Base-by-base conservation (phyloP, 257 asterid genomes). In the Parsonsia alboflavescens region DNA sequence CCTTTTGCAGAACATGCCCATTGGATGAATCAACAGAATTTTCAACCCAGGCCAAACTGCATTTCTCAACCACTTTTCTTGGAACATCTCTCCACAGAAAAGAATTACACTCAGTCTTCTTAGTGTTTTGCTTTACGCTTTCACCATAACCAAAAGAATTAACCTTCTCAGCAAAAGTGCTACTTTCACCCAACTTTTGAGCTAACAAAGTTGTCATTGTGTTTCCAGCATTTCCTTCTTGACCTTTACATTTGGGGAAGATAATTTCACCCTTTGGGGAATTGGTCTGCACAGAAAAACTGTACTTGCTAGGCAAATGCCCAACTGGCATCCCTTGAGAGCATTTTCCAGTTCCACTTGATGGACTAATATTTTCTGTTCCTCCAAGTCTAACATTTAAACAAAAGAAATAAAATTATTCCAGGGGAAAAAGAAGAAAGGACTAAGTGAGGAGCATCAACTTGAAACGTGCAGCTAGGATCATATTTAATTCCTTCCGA, bases 81-180 rank as follows among this genome's bases (percentile, higher is more conserved):
- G 94, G 90, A 79, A 84, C 94, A 82, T 85, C 87, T 76, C 84
- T 82, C 91, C 91, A 84, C 71, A 81, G 81, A 77, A 77, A 84
- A 75, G 83, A 79, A 77, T 72, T 82, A 45, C 79, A 80, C 75
- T 85, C 82, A 73, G 75, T 74, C 52, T 77, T 81, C 74, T 77
- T 78, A 54, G 69, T 65, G 70, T 77, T 70, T 57, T 80, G 70
- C 48, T 65, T 15, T 74, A 75, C 58, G 75, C 76, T 79, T 72
- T 54, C 74, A 63, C 73, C 65, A 72, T 63, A 61, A 58, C 67
- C 71, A 67, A 81, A 76, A 79, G 82, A 78, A 75, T 76, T 68
- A 58, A 74, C 75, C 54, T 73, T 79, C 67, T 81, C 83, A 75
- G 69, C 41, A 49, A 33, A 33, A 72, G 75, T 66, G 73, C 59